Conservation (phyloP, 2,329 filamentous ascomycete genomes). For the Cordyceps fumosorosea region DNA sequence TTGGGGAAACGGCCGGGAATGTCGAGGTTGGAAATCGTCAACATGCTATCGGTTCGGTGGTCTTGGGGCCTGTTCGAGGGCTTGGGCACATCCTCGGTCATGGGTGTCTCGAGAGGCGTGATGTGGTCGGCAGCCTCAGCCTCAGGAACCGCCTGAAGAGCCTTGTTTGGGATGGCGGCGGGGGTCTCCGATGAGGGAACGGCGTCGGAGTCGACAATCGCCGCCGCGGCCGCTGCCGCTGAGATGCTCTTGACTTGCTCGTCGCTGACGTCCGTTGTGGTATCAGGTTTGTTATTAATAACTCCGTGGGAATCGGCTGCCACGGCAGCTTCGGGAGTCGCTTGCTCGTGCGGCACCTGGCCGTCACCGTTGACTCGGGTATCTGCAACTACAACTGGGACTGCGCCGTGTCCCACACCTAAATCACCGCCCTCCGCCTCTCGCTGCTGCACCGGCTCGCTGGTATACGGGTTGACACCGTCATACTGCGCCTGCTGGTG, state of each 20-base stretch:
- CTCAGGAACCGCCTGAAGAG: constrained; percentile 15
- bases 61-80: constrained; percentile 14
- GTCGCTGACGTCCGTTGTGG: constrained; percentile 9
- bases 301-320: neutral
- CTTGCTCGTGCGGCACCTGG: constrained; percentile 4
- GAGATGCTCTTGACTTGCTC: constrained; percentile 6
- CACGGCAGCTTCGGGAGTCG: neutral
- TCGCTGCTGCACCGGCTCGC: constrained; percentile 30
- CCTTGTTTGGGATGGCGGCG: neutral
- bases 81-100: constrained; percentile 13
- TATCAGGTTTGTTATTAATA: constrained; percentile 14
- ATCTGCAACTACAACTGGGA: constrained; percentile 12
- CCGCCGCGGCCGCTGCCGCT: neutral
- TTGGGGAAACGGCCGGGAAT: constrained; percentile 62
- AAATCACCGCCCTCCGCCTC: constrained; percentile 4
- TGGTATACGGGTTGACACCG: constrained; percentile 52
- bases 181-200: constrained; percentile 2
- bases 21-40: constrained; percentile 58
- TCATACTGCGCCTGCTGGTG: constrained; percentile 46
- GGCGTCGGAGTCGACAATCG: neutral
- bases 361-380: constrained; percentile 3
- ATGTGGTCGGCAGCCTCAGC: constrained; percentile 14
- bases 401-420: constrained; percentile 4
- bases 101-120: constrained; percentile 9
- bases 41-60: constrained; percentile 36